These are phyloP conservation scores for Zygosaccharomyces sapae DNA, from an alignment of 1,139 yeast genomes.

Conservation along the genomic window DNA sequence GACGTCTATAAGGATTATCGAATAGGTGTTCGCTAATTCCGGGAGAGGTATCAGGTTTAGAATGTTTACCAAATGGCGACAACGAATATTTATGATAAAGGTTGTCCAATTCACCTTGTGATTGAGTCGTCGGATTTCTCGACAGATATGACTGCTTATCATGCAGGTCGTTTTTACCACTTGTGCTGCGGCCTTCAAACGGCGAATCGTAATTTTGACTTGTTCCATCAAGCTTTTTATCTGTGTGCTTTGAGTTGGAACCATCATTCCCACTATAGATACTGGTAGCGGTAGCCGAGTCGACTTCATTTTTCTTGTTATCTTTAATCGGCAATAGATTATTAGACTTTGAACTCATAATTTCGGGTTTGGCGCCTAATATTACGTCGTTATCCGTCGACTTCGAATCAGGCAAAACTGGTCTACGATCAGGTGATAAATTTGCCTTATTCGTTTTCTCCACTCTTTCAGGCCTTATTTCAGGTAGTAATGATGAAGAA, in stretches of 20 bases:
- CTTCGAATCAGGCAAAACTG: background rate
- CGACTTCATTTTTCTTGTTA: background rate
- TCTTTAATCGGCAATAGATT: background rate
- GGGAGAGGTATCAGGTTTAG: background rate
- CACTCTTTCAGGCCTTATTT: constrained; percentile 6
- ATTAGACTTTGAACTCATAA: background rate
- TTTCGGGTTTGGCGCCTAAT: background rate
- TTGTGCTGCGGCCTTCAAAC: background rate
- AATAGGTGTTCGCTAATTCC: constrained; percentile 5
- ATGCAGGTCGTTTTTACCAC: background rate
- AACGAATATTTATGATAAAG: constrained; percentile 26
- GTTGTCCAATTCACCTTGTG: constrained; percentile 11
- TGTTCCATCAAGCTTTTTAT: background rate
- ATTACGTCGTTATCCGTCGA: background rate
- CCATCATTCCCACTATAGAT: constrained; percentile 2
- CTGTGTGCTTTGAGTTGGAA: background rate
- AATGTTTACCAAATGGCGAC: constrained; percentile 22
- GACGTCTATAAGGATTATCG: constrained; percentile 2
- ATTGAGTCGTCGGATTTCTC: background rate
- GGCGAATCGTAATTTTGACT: background rate
- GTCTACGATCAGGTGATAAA: background rate
- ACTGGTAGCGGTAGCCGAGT: background rate
- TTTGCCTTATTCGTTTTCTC: constrained; percentile 3
- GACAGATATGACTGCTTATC: background rate
- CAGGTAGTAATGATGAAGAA: constrained; percentile 12